A percentile compares a stretch with the other conserved stretches of the same genome.
These are phyloP conservation scores for Neurospora sp. DNA, from an alignment of 495 filamentous ascomycete species.

Conservation along the genomic window DNA sequence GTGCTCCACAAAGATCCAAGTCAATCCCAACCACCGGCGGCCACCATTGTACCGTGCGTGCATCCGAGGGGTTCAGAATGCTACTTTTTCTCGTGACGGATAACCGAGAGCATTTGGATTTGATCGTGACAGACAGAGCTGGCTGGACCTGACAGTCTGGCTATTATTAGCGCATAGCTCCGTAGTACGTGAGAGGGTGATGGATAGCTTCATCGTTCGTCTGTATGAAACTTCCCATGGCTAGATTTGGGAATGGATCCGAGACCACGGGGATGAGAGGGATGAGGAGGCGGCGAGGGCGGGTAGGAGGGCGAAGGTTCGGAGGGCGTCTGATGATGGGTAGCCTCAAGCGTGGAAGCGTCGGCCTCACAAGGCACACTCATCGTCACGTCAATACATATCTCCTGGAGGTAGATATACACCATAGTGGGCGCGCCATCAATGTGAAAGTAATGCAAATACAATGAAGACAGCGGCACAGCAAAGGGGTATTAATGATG, in stretches of 20 bases:
- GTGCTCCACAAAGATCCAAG: not conserved
- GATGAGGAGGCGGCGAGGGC: not conserved
- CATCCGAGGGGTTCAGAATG: not conserved
- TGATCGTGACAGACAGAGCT: not conserved
- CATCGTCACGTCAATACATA: not conserved
- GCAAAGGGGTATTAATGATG: not conserved
- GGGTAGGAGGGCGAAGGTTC: not conserved
- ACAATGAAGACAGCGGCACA: not conserved
- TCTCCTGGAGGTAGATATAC: not conserved
- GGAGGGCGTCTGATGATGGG: not conserved
- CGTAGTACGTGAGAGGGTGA: not conserved
- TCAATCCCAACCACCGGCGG: not conserved
- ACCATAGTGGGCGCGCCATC: not conserved
- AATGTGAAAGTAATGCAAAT: not conserved
- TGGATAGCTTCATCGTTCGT: not conserved
- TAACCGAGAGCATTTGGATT: not conserved
- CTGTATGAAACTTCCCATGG: not conserved
- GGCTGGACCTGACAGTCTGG: not conserved
- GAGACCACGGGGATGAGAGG: not conserved
- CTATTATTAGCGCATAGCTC: not conserved
- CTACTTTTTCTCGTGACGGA: not conserved
- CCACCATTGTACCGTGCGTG: not conserved
- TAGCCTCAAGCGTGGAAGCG: not conserved
- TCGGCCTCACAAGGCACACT: not conserved
- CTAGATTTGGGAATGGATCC: not conserved